A percentile compares a stretch with the other conserved stretches of the same genome.
Evolutionary conservation across 768 basidiomycete genomes (phyloP).

Genomic region (Mycena vulgaris): DNA sequence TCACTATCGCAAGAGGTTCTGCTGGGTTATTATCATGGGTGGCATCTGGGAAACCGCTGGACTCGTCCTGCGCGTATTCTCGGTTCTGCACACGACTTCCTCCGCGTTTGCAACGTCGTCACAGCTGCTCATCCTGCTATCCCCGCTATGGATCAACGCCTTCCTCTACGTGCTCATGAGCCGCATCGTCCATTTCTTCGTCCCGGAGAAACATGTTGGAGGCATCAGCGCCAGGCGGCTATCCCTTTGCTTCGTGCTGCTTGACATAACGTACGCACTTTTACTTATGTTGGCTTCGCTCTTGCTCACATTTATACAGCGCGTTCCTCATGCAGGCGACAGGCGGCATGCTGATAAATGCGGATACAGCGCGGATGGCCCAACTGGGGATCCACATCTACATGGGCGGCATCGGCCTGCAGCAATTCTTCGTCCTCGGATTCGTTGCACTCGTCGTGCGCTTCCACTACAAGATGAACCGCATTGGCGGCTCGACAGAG

Average conservation of each 20-base stretch:
- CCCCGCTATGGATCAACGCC: slow-evolving; percentile 44
- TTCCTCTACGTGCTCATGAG: slow-evolving; percentile 43
- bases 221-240: slow-evolving; percentile 39
- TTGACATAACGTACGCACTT: slow-evolving; percentile 39
- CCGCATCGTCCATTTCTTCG: slow-evolving; percentile 39
- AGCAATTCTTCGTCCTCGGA: slow-evolving; percentile 42
- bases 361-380: neutral
- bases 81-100: slow-evolving; percentile 28
- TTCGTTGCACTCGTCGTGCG: slow-evolving; percentile 38
- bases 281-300: no score
- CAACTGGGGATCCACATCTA: slow-evolving; percentile 40
- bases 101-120: slow-evolving; percentile 14
- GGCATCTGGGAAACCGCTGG: slow-evolving; percentile 40
- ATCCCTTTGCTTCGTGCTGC: slow-evolving; percentile 36
- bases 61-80: slow-evolving; percentile 34
- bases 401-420: slow-evolving; percentile 44
- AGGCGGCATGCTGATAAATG: slow-evolving; percentile 36
- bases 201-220: slow-evolving; percentile 37
- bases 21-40: slow-evolving; percentile 45
- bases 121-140: slow-evolving; percentile 42
- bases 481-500: slow-evolving; percentile 10
- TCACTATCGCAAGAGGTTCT: slow-evolving; percentile 40
- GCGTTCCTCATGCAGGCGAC: slow-evolving; percentile 40
- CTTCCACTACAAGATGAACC: slow-evolving; percentile 35
- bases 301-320: slow-evolving; percentile 1